Base-by-base conservation (phyloP, 768 basidiomycete species). In the Kwoniella europaea region DNA sequence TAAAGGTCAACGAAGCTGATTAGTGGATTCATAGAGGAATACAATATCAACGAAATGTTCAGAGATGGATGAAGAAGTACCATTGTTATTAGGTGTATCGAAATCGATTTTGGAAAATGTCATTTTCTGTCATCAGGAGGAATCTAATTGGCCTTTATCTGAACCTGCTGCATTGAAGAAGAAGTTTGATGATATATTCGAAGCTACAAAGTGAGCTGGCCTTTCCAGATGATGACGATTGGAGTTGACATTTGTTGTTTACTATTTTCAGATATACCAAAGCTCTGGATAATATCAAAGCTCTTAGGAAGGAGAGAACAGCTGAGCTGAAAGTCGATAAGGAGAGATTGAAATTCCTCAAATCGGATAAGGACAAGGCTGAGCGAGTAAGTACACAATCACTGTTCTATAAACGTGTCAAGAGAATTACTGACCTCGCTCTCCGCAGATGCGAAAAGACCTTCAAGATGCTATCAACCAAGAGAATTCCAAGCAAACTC, bases 111-210 rank as follows among this genome's bases (percentile, higher is more conserved):
- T 98, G 24, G 96, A 98, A 77, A 98, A 98, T 80, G 97, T 99
- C 78, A 98, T 99, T 60, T 99, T 99, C 79, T 99, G 97, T 83
- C 97, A 99, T 83, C 97, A 99, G 84, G 97, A 99, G 79, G 97
- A 99, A 64, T 95, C 94, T 0, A 98, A 93, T 78, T 99, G 97
- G 97, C 97, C 97, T 0, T 87, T 99, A 24, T 88, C 94, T 0
- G 97, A 98, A 76, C 92, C 96, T 2, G 86, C 92, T 12, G 88
- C 89, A 0, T 85, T 99, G 46, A 99, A 99, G 87, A 98, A 98
- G 88, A 98, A 98, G 82, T 99, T 99, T 71, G 97, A 99, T 77
- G 97, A 99, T 78, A 99, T 99, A 67, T 98, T 99, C 77, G 97
- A 99, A 84, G 97, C 97, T 3, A 98, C 95, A 20, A 91, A 91